These are phyloP conservation scores for Bruguiera hainesii DNA, from an alignment of 441 rosid genomes.

Conservation along the genomic window DNA sequence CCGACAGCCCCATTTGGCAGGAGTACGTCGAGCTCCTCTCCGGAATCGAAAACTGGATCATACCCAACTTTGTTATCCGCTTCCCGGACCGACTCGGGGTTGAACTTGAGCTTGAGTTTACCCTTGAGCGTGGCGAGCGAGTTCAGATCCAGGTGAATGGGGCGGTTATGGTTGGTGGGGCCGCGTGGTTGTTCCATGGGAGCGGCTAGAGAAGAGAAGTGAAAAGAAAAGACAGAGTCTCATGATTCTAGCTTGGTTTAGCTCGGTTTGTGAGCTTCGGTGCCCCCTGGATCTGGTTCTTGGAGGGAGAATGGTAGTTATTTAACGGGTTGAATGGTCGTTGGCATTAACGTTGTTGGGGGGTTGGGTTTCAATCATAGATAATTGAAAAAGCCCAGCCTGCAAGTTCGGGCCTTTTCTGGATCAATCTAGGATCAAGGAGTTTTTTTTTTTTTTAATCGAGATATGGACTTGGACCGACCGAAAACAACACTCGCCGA, in stretches of 20 bases:
- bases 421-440: no score
- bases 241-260: background rate
- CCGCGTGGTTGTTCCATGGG: constrained; percentile 14
- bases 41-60: constrained; percentile 33
- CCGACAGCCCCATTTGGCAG: constrained; percentile 34
- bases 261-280: constrained; percentile 2
- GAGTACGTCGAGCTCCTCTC: constrained; percentile 59
- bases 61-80: constrained; percentile 27
- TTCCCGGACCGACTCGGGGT: background rate
- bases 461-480: no score
- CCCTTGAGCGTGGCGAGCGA: constrained; percentile 45
- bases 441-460: no score
- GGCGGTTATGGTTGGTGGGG: constrained; percentile 9
- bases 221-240: background rate
- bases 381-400: no score
- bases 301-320: constrained; percentile 43
- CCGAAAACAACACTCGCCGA: no score
- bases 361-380: no score
- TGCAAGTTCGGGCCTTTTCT: no score
- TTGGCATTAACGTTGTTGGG: constrained; percentile 1
- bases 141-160: constrained; percentile 8
- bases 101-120: constrained; percentile 37
- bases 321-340: constrained; percentile 36
- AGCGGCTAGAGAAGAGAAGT: background rate
- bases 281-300: background rate